A percentile compares a stretch with the other conserved stretches of the same genome.
Conservation (phyloP, 495 filamentous ascomycete genomes). For the Podospora pseudopauciseta region DNA sequence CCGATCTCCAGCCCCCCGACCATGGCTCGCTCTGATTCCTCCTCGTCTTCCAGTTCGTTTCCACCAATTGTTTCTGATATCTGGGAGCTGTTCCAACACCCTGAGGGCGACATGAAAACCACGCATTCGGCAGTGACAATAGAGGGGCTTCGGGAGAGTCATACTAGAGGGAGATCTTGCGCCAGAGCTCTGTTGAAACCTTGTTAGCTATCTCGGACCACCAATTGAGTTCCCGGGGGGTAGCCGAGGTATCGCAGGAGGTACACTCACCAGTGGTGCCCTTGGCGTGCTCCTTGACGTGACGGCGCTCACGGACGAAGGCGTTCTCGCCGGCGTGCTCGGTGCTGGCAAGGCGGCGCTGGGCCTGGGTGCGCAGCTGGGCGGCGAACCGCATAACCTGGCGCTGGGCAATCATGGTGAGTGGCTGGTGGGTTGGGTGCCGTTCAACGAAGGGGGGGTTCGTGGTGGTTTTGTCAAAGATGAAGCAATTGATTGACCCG, state of each 20-base stretch:
- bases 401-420: conserved; percentile 61
- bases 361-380: conserved; percentile 55
- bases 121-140: conserved; percentile 16
- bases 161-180: conserved; percentile 91
- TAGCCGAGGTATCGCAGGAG: not conserved
- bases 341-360: conserved; percentile 66
- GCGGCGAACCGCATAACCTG: conserved; percentile 55
- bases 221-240: not conserved
- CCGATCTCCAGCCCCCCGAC: not conserved
- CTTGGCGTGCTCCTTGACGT: conserved; percentile 81
- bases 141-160: conserved; percentile 21
- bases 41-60: not conserved
- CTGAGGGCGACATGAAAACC: conserved; percentile 29
- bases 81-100: not conserved
- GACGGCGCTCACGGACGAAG: conserved; percentile 81
- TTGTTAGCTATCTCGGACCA: conserved; percentile 16
- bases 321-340: conserved; percentile 66
- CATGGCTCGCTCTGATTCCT: not conserved
- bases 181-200: conserved; percentile 70
- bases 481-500: conserved; percentile 18
- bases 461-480: conserved; percentile 9
- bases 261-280: conserved; percentile 65
- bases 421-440: conserved; percentile 8
- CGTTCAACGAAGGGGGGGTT: not conserved
- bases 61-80: conserved; percentile 3